A percentile compares a stretch with the other conserved stretches of the same genome.
Evolutionary conservation across 345 rosid genomes (phyloP).

Genomic region (Populus ilicifolia): DNA sequence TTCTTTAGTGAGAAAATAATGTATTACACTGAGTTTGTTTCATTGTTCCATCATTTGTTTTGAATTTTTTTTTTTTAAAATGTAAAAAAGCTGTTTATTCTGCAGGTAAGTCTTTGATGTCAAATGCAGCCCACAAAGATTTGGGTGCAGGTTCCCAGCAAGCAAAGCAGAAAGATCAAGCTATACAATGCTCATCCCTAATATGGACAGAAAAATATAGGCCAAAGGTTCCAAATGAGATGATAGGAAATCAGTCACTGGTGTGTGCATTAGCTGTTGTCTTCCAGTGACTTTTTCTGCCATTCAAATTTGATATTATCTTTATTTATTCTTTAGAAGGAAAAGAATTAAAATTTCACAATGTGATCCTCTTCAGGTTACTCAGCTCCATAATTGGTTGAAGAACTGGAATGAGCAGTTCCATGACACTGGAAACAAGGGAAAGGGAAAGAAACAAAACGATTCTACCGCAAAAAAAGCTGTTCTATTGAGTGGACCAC

Average conservation of each 20-base stretch:
- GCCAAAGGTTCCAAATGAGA: conserved; percentile 82
- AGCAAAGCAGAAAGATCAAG: conserved; percentile 45
- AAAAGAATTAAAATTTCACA: conserved; percentile 1
- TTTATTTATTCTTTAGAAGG: background rate
- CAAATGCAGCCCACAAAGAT: conserved; percentile 32
- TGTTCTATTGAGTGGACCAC: conserved; percentile 83
- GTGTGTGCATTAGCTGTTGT: conserved; percentile 33
- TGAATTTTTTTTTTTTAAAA: conserved; percentile 5
- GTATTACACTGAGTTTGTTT: too few relatives aligned
- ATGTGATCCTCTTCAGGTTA: conserved; percentile 52
- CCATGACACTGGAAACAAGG: conserved; percentile 59
- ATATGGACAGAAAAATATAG: conserved; percentile 88
- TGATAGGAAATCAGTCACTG: conserved; percentile 83
- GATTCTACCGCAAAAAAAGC: conserved; percentile 77
- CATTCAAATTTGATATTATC: background rate
- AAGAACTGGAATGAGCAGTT: conserved; percentile 71
- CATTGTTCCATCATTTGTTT: background rate
- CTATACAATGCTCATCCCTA: conserved; percentile 39
- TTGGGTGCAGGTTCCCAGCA: conserved; percentile 25
- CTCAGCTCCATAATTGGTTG: conserved; percentile 86
- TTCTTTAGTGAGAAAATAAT: too few relatives aligned
- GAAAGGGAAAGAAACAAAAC: conserved; percentile 68
- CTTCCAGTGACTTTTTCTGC: background rate
- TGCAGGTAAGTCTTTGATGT: conserved; percentile 37
- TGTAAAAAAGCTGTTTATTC: conserved; percentile 7